Percentiles rank a stretch among this genome's conserved stretches.
phyloP scores from a whole-genome alignment of 768 basidiomycete genomes.

The Psilocybe tampanensis region DNA sequence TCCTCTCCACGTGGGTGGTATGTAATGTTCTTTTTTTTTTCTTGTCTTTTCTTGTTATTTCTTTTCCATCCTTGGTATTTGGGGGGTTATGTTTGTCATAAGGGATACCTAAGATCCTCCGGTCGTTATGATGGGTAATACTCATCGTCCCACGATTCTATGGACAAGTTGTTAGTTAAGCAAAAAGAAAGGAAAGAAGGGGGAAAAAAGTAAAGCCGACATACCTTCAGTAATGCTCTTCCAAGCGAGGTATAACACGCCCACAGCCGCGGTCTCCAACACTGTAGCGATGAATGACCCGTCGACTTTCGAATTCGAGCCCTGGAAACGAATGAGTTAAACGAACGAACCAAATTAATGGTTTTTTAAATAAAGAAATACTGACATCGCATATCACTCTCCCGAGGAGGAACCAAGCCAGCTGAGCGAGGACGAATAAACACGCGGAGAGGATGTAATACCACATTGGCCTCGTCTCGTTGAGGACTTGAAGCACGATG shows the following conservation, averaged over 20 bases:
- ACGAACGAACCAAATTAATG: too few relatives aligned
- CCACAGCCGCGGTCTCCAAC: slow-evolving; percentile 76
- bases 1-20: too few relatives aligned
- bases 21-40: too few relatives aligned
- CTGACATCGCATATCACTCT: slow-evolving; percentile 71
- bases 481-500: slow-evolving; percentile 75
- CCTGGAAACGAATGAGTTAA: slow-evolving; percentile 36
- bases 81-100: background rate
- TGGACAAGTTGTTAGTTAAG: background rate
- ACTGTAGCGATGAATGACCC: slow-evolving; percentile 87
- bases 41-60: background rate
- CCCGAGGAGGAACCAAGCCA: slow-evolving; percentile 81
- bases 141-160: slow-evolving; percentile 37
- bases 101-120: background rate
- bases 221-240: slow-evolving; percentile 85
- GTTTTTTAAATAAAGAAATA: slow-evolving; percentile 7
- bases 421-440: slow-evolving; percentile 79
- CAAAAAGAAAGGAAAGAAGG: background rate
- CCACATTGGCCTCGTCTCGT: slow-evolving; percentile 79
- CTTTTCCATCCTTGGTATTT: background rate
- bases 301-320: slow-evolving; percentile 72
- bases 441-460: slow-evolving; percentile 75
- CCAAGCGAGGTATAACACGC: slow-evolving; percentile 78
- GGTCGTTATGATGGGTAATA: slow-evolving; percentile 27
- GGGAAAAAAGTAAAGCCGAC: slow-evolving; percentile 20